These are phyloP conservation scores for Hibiscus tridactylites DNA, from an alignment of 345 rosid species.

Conservation along the genomic window DNA sequence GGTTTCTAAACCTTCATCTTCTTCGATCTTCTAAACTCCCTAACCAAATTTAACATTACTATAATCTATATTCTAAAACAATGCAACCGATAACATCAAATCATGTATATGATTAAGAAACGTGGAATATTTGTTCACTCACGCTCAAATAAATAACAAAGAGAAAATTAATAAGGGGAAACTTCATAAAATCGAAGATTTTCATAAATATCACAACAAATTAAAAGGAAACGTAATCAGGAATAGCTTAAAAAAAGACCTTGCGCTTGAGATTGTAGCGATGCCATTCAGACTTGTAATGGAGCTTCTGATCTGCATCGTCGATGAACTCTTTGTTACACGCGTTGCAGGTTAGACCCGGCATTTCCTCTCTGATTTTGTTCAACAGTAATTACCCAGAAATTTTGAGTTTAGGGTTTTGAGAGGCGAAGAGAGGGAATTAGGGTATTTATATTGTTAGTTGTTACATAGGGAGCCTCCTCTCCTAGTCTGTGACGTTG, in stretches of 20 bases:
- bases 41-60: too few relatives aligned
- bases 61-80: neutral
- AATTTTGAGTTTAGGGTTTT: neutral
- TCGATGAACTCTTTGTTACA: conserved; percentile 77
- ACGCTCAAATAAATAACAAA: neutral
- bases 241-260: conserved; percentile 29
- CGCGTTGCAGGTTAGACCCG: conserved; percentile 82
- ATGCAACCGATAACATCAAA: neutral
- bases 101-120: neutral
- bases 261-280: conserved; percentile 98
- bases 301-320: conserved; percentile 71
- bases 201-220: neutral
- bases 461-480: too few relatives aligned
- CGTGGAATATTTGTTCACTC: neutral
- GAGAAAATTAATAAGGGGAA: neutral
- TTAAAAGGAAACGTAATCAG: neutral
- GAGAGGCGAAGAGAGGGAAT: neutral
- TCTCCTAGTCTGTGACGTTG: neutral
- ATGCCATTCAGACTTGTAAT: conserved; percentile 97
- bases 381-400: neutral
- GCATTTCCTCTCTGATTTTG: conserved; percentile 29
- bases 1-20: too few relatives aligned
- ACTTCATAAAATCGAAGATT: neutral
- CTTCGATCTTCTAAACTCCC: too few relatives aligned
- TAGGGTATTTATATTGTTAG: neutral